A percentile compares a stretch with the other conserved stretches of the same genome.
Evolutionary conservation across 2,329 filamentous ascomycete genomes (phyloP).

Genomic region (Metarhizium guizhouense): DNA sequence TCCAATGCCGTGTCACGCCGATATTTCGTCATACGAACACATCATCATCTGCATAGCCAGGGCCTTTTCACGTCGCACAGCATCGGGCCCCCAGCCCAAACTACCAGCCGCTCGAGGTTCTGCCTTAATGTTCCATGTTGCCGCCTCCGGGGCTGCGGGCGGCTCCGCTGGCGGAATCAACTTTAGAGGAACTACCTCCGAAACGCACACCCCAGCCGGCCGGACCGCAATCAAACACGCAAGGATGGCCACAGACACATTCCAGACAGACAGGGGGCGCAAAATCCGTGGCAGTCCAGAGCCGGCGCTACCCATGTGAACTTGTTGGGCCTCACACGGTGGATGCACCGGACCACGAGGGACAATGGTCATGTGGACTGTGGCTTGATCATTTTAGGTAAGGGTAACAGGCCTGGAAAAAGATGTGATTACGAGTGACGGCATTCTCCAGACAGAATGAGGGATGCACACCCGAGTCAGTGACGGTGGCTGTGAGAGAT

Average conservation of each 20-base stretch:
- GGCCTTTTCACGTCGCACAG: not conserved
- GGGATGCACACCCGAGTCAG: too few relatives aligned
- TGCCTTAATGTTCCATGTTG: too few relatives aligned
- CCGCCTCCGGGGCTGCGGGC: not conserved
- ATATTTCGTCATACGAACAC: not conserved
- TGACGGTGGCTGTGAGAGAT: too few relatives aligned
- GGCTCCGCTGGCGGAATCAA: constrained; percentile 7
- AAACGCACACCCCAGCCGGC: not conserved
- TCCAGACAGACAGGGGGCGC: too few relatives aligned
- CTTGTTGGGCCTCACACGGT: not conserved
- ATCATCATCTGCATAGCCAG: not conserved
- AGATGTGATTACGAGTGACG: too few relatives aligned
- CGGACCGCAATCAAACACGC: not conserved
- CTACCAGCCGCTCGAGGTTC: too few relatives aligned
- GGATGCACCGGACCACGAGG: not conserved
- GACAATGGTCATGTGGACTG: not conserved
- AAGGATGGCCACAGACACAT: not conserved
- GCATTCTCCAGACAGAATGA: too few relatives aligned
- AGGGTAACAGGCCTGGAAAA: too few relatives aligned
- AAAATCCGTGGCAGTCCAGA: not conserved
- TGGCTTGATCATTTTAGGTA: too few relatives aligned
- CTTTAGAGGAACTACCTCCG: constrained; percentile 7
- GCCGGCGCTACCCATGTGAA: not conserved
- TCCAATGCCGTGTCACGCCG: not conserved
- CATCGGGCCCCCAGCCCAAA: not conserved